Conservation (phyloP, 2,329 filamentous ascomycete species). For the Fusarium camptoceras region DNA sequence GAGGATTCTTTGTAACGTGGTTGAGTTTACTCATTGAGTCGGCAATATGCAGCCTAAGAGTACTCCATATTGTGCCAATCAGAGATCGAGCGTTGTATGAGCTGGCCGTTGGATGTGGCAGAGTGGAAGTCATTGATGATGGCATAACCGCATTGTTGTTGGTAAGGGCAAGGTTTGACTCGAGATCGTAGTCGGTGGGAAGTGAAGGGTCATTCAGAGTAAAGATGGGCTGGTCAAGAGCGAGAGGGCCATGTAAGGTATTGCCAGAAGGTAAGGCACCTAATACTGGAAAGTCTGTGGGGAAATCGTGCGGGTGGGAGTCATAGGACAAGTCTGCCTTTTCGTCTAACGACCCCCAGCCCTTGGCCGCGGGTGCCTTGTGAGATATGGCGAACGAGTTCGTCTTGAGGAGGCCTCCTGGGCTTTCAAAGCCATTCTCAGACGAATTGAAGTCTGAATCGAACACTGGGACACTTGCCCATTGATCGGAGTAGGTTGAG, state of each 20-base stretch:
- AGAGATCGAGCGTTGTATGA: slow-evolving; percentile 50
- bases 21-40: slow-evolving; percentile 59
- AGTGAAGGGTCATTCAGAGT: slow-evolving; percentile 52
- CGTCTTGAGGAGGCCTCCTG: slow-evolving; percentile 48
- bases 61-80: slow-evolving; percentile 58
- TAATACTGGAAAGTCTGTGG: slow-evolving; percentile 55
- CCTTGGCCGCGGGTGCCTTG: slow-evolving; percentile 42
- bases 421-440: slow-evolving; percentile 54
- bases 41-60: slow-evolving; percentile 59
- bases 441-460: slow-evolving; percentile 62
- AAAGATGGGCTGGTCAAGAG: slow-evolving; percentile 53
- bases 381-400: slow-evolving; percentile 40
- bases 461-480: slow-evolving; percentile 55
- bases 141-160: slow-evolving; percentile 46
- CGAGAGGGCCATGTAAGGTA: slow-evolving; percentile 44
- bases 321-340: slow-evolving; percentile 46
- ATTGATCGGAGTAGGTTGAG: slow-evolving; percentile 56
- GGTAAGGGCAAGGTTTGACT: slow-evolving; percentile 53
- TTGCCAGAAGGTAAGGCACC: slow-evolving; percentile 48
- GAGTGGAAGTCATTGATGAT: slow-evolving; percentile 19
- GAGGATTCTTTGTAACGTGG: slow-evolving; percentile 54
- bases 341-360: slow-evolving; percentile 45
- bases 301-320: slow-evolving; percentile 55
- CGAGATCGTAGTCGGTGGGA: slow-evolving; percentile 51
- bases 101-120: slow-evolving; percentile 42